Evolutionary conservation across 805 yeast genomes (phyloP).

Genomic region (Candida rishiriensis): DNA sequence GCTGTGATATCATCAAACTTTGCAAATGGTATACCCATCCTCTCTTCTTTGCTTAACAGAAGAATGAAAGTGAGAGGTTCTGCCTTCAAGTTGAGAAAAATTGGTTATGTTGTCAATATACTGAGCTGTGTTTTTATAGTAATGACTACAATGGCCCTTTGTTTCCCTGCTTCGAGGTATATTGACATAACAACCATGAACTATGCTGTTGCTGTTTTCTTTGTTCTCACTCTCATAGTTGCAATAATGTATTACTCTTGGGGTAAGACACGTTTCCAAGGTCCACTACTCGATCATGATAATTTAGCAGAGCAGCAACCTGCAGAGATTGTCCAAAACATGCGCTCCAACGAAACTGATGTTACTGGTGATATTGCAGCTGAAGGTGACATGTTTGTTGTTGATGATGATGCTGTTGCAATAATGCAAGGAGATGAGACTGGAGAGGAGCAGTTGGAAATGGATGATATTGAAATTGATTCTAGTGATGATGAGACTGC

Average conservation of each 20-base stretch:
- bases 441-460: too few species aligned
- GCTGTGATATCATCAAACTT: slow-evolving; percentile 71
- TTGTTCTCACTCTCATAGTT: slow-evolving; percentile 41
- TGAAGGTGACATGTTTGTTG: slow-evolving; percentile 8
- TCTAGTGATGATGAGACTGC: slow-evolving; percentile 12
- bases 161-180: slow-evolving; percentile 65
- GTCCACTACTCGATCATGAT: slow-evolving; percentile 48
- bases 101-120: slow-evolving; percentile 62
- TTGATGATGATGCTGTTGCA: slow-evolving; percentile 9
- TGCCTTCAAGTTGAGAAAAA: slow-evolving; percentile 54
- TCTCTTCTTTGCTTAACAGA: slow-evolving; percentile 55
- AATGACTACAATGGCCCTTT: slow-evolving; percentile 55
- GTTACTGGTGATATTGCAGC: not conserved
- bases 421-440: too few species aligned
- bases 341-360: not conserved
- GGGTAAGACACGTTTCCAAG: slow-evolving; percentile 60
- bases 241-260: slow-evolving; percentile 51
- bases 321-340: not conserved
- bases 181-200: slow-evolving; percentile 49
- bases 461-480: not conserved
- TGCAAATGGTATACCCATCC: slow-evolving; percentile 73
- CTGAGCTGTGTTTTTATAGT: slow-evolving; percentile 58
- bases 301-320: slow-evolving; percentile 5
- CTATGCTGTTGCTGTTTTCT: slow-evolving; percentile 62
- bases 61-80: slow-evolving; percentile 63